Conservation (phyloP, 2,329 filamentous ascomycete species). For the Colletotrichum siamense region DNA sequence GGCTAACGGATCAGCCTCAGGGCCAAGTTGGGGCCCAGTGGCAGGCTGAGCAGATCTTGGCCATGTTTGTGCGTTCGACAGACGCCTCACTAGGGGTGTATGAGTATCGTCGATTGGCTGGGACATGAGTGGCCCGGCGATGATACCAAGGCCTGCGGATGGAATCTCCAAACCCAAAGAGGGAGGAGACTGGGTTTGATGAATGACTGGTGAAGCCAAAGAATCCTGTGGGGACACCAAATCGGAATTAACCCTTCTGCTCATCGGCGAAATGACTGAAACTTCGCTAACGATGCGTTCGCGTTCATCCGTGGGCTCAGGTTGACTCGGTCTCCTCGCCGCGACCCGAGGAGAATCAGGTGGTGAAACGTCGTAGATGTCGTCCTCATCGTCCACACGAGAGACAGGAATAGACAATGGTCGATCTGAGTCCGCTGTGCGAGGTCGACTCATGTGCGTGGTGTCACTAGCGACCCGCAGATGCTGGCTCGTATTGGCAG, state of each 20-base stretch:
- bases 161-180: slow-evolving; percentile 34
- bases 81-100: slow-evolving; percentile 27
- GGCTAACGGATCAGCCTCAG: neutral
- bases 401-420: slow-evolving; percentile 7
- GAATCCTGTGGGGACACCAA: neutral
- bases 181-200: neutral
- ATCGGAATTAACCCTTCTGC: neutral
- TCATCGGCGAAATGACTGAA: neutral
- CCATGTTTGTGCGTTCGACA: slow-evolving; percentile 52
- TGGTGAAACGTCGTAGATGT: slow-evolving; percentile 55
- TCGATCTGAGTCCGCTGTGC: slow-evolving; percentile 9
- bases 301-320: neutral
- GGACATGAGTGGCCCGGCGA: neutral
- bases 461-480: slow-evolving; percentile 20
- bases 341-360: slow-evolving; percentile 43
- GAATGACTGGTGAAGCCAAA: neutral
- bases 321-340: slow-evolving; percentile 9
- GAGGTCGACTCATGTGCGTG: slow-evolving; percentile 9
- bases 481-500: neutral
- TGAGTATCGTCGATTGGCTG: neutral
- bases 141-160: slow-evolving; percentile 25
- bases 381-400: slow-evolving; percentile 32
- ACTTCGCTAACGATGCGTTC: neutral
- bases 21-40: neutral
- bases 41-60: slow-evolving; percentile 39